Base-by-base conservation (phyloP, 2,329 filamentous ascomycete genomes). In the Ceratocystiopsis minuta region DNA sequence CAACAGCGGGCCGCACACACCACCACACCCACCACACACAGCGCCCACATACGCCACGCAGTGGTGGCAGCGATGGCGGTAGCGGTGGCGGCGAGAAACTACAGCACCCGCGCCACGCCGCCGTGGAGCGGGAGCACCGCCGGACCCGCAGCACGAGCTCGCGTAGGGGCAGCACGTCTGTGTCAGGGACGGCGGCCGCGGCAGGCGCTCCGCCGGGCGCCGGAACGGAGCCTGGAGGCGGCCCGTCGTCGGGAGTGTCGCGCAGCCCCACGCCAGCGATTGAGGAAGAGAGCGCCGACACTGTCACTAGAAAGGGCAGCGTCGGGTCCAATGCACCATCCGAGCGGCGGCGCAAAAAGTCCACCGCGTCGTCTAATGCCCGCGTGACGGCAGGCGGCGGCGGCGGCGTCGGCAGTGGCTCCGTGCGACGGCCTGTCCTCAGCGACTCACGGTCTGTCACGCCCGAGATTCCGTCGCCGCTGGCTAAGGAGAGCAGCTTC, bases 281-380 rank as follows among this genome's bases (percentile, higher is more conserved):
- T 15, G 70, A 73, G 3, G 51, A 51, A n/a, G 53, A 56, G 11
- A 65, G 68, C 31, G 49, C 56, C 1, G 51, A 31, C 3, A 45
- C 46, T 4, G 44, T 55, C 9, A 34, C 38, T 18, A 64, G 69
- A 41, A 65, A 63, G 43, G 56, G 60, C 14, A 70, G 68, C 54
- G 63, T 63, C 24, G 60, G 62, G 1, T 68, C 66, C 9, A 62
- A 52, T 20, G 54, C 62, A 10, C 24, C 24, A 3, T 64, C 67
- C 4, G 67, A 70, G 16, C 68, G 66, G 53, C 62, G 66, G 42
- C 59, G 68, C 34, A 71, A 68, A 58, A 72, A 69, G 57, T 38
- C 48, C 4, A 37, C 43, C 1, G 37, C 41, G 10, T 40, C 44
- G 20, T 28, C 24, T 6, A 28, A 10, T 10, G 11, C 24, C 5